Evolutionary conservation across 352 stramenopile genomes (phyloP).

Genomic region (Globisporangium radiosum): DNA sequence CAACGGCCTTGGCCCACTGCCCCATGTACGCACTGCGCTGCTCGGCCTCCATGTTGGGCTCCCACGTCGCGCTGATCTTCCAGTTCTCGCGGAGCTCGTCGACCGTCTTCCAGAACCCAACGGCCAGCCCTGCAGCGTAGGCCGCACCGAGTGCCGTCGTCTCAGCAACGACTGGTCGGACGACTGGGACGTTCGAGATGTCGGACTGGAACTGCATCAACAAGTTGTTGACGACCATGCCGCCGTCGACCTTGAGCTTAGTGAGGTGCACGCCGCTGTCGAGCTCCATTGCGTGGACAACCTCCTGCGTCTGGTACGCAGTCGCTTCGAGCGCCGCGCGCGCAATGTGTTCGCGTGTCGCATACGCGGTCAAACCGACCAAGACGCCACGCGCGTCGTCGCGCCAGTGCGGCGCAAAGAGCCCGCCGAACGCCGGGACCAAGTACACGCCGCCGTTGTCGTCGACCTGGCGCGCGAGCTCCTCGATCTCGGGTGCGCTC

Average conservation of each 20-base stretch:
- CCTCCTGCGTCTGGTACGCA: constrained; percentile 94
- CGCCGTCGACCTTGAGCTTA: constrained; percentile 95
- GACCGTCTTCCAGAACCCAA: constrained; percentile 92
- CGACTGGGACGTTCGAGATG: constrained; percentile 90
- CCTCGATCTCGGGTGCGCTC: constrained; percentile 85
- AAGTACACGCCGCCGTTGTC: constrained; percentile 97
- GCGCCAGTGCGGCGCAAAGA: constrained; percentile 97
- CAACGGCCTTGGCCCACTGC: constrained; percentile 80
- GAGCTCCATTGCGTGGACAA: constrained; percentile 93
- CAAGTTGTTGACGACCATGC: constrained; percentile 95
- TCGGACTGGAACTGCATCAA: constrained; percentile 99
- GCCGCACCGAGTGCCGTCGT: constrained; percentile 97
- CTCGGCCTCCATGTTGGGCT: constrained; percentile 58
- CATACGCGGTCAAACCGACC: constrained; percentile 93
- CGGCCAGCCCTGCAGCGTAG: constrained; percentile 95
- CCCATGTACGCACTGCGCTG: constrained; percentile 52
- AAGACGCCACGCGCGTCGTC: constrained; percentile 95
- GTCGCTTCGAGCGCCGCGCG: constrained; percentile 94
- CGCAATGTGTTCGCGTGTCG: constrained; percentile 94
- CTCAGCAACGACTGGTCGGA: constrained; percentile 92
- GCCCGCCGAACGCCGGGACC: constrained; percentile 95
- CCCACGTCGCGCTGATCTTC: constrained; percentile 68
- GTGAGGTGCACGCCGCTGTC: constrained; percentile 87
- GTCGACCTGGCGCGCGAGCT: constrained; percentile 74
- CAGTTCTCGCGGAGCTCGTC: constrained; percentile 83